A percentile compares a stretch with the other conserved stretches of the same genome.
Conservation (phyloP, 2,329 filamentous ascomycete genomes). For the Colletotrichum chrysophilum region DNA sequence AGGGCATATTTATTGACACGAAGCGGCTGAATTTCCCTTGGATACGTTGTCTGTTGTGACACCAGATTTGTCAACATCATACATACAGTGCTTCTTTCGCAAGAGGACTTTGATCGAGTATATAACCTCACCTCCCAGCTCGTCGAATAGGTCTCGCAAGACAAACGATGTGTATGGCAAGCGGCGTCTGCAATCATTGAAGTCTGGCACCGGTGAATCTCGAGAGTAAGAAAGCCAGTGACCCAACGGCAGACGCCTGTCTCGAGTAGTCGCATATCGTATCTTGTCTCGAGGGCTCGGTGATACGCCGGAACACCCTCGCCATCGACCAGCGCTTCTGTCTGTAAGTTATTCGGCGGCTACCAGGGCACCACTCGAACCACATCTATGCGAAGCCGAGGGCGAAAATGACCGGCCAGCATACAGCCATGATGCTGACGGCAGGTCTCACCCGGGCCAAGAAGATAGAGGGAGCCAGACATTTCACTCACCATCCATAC, state of each 20-base stretch:
- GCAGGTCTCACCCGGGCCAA: background rate
- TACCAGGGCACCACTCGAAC: fast-evolving
- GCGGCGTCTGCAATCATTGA: background rate
- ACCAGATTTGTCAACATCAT: background rate
- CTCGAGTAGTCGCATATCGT: background rate
- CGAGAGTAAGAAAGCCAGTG: background rate
- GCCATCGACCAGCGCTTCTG: fast-evolving
- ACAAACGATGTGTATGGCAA: too few species aligned
- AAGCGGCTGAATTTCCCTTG: too few species aligned
- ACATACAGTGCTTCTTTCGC: fast-evolving
- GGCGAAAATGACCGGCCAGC: fast-evolving
- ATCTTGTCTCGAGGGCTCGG: background rate
- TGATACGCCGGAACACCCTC: fast-evolving
- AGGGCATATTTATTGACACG: too few species aligned
- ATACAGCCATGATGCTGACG: background rate
- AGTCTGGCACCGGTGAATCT: fast-evolving
- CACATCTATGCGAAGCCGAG: background rate
- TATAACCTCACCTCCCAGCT: background rate
- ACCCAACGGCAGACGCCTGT: background rate
- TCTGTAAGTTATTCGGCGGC: background rate
- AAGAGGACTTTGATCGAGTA: background rate
- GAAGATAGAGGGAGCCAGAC: fast-evolving
- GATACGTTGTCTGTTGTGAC: too few species aligned
- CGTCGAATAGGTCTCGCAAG: background rate
- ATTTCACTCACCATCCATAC: background rate